phyloP scores from a whole-genome alignment of 805 yeast species.

The Candida nanaspora region DNA sequence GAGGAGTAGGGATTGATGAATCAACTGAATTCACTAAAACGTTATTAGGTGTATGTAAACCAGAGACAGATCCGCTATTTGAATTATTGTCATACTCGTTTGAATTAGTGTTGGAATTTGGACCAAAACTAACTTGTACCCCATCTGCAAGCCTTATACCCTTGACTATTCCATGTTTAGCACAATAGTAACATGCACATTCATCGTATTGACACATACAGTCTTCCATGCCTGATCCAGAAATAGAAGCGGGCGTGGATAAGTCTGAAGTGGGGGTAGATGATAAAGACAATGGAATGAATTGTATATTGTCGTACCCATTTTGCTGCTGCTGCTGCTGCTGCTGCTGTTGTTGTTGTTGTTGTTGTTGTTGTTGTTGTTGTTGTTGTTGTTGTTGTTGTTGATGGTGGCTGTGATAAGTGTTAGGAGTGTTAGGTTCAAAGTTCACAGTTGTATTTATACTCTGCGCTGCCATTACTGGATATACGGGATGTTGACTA shows the following conservation, averaged over 20 bases:
- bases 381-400: background rate
- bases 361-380: background rate
- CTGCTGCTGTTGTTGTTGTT: no score
- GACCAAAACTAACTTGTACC: constrained; percentile 10
- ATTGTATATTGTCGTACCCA: background rate
- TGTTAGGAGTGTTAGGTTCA: no score
- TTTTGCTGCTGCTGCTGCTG: no score
- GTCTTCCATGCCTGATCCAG: constrained; percentile 10
- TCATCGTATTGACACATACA: constrained; percentile 25
- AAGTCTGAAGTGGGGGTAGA: background rate
- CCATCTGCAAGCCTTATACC: constrained; percentile 25
- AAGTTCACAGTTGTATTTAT: background rate
- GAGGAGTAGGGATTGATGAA: no score
- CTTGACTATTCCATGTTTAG: constrained; percentile 23
- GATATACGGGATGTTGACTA: background rate
- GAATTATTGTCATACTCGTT: no score
- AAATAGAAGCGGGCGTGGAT: background rate
- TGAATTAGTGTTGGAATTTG: background rate
- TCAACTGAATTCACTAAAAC: no score
- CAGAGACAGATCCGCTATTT: no score
- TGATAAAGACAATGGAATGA: background rate
- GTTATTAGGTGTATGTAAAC: no score
- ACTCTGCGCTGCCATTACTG: background rate
- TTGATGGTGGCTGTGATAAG: no score
- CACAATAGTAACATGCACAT: constrained; percentile 28